Percentiles rank a stretch among this genome's conserved stretches.
Evolutionary conservation across 2,329 filamentous ascomycete species (phyloP).

Genomic region (Aspergillus oerlinghausenensis): DNA sequence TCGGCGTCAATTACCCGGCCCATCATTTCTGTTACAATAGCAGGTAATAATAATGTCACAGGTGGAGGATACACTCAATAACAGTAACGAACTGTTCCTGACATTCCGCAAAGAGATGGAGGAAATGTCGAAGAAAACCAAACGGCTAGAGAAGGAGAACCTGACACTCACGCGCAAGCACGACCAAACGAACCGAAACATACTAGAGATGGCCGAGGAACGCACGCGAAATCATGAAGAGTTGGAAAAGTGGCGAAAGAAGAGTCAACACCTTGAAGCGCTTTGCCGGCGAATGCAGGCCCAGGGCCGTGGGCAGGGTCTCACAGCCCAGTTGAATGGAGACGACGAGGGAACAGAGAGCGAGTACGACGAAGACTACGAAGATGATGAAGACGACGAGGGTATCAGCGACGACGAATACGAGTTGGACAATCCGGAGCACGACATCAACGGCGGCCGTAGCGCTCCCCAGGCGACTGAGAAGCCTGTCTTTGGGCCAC

Average conservation of each 20-base stretch:
- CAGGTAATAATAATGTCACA: constrained; percentile 52
- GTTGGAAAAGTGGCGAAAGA: constrained; percentile 73
- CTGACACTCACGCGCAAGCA: constrained; percentile 86
- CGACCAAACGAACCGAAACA: constrained; percentile 88
- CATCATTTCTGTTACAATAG: constrained; percentile 17
- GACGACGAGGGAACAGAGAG: constrained; percentile 38
- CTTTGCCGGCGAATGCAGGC: constrained; percentile 96
- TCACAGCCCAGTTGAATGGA: constrained; percentile 56
- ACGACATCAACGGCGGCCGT: constrained; percentile 22
- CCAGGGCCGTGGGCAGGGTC: constrained; percentile 74
- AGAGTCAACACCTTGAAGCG: constrained; percentile 86
- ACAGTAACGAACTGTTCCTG: constrained; percentile 94
- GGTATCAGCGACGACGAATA: constrained; percentile 57
- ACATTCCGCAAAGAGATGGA: constrained; percentile 99
- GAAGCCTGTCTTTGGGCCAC: constrained; percentile 45
- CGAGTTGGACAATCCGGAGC: constrained; percentile 36
- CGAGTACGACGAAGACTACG: constrained; percentile 56
- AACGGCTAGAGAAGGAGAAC: constrained; percentile 94
- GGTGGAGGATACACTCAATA: constrained; percentile 98
- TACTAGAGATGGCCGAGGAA: constrained; percentile 95
- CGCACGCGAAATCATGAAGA: constrained; percentile 70
- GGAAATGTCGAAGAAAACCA: constrained; percentile 99
- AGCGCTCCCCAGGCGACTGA: constrained; percentile 26
- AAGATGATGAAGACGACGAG: constrained; percentile 62
- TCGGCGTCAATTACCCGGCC: constrained; percentile 11